Conservation (phyloP, 305 asterid genomes). For the Fraxinus baroniana region DNA sequence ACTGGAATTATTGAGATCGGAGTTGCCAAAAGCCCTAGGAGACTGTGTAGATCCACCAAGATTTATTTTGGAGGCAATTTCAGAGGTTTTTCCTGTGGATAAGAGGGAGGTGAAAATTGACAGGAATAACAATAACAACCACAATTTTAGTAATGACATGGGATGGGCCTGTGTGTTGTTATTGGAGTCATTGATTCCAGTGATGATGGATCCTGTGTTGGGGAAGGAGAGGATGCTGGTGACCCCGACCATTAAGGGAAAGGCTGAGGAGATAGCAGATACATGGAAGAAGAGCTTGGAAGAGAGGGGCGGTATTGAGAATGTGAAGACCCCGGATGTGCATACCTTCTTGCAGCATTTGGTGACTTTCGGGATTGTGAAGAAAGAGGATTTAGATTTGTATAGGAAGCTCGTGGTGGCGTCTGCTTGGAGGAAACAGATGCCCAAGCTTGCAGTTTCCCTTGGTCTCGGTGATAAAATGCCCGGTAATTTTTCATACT, state of each 20-base stretch:
- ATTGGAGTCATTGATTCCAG: constrained; percentile 89
- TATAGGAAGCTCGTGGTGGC: constrained; percentile 96
- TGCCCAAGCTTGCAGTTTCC: constrained; percentile 94
- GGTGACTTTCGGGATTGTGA: constrained; percentile 92
- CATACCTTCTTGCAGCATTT: constrained; percentile 96
- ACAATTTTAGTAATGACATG: constrained; percentile 51
- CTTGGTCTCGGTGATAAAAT: constrained; percentile 85
- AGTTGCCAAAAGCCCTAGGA: constrained; percentile 61
- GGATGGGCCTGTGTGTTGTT: constrained; percentile 99
- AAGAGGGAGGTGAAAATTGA: constrained; percentile 26
- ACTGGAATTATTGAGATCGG: constrained; percentile 57
- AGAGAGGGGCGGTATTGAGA: constrained; percentile 96
- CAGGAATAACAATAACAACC: constrained; percentile 8
- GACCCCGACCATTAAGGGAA: constrained; percentile 78
- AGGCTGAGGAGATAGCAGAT: constrained; percentile 87
- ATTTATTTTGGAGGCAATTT: constrained; percentile 84
- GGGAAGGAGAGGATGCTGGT: constrained; percentile 93
- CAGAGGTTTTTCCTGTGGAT: constrained; percentile 86
- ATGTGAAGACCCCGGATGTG: constrained; percentile 92
- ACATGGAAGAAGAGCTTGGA: constrained; percentile 96
- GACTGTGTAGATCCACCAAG: constrained; percentile 91
- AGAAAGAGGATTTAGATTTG: constrained; percentile 76
- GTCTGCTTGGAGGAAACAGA: constrained; percentile 98
- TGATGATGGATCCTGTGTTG: constrained; percentile 87
- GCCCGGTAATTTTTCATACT: constrained; percentile 64